A percentile compares a stretch with the other conserved stretches of the same genome.
Evolutionary conservation across 2,329 filamentous ascomycete genomes (phyloP).

Genomic region (Aspergillus alliaceus): DNA sequence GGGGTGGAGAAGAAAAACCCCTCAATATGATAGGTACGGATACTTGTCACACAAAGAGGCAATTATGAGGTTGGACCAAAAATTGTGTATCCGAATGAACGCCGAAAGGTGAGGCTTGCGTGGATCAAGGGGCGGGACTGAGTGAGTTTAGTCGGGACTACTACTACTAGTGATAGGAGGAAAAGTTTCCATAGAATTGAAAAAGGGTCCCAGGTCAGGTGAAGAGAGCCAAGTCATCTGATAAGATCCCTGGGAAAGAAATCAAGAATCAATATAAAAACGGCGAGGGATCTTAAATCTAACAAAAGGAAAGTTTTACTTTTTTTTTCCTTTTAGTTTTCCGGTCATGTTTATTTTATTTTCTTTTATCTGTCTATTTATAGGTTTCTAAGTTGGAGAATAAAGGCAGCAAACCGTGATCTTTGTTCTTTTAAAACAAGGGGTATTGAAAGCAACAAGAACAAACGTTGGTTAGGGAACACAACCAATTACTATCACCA

Average conservation of each 20-base stretch:
- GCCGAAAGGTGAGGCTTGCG: not conserved
- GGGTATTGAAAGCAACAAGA: too few species aligned
- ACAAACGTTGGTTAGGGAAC: too few species aligned
- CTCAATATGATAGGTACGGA: not conserved
- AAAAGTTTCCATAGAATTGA: too few species aligned
- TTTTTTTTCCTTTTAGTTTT: too few species aligned
- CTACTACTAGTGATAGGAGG: too few species aligned
- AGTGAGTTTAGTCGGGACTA: not conserved
- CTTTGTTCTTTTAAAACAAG: too few species aligned
- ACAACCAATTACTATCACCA: too few species aligned
- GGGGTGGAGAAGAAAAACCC: not conserved
- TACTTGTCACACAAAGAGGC: not conserved
- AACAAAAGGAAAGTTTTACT: not conserved
- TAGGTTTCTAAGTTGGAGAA: too few species aligned
- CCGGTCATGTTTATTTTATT: too few species aligned
- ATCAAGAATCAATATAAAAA: not conserved
- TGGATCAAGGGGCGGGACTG: not conserved
- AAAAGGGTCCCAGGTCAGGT: not conserved
- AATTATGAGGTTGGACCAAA: not conserved
- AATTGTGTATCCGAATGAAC: not conserved
- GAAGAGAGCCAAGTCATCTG: conserved; percentile 4
- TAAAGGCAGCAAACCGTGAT: too few species aligned
- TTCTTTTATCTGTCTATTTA: too few species aligned
- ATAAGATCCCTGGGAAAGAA: not conserved
- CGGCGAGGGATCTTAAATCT: not conserved